Evolutionary conservation across 1,284 basidiomycete genomes (phyloP).

Genomic region (Cryptococcus sp.): DNA sequence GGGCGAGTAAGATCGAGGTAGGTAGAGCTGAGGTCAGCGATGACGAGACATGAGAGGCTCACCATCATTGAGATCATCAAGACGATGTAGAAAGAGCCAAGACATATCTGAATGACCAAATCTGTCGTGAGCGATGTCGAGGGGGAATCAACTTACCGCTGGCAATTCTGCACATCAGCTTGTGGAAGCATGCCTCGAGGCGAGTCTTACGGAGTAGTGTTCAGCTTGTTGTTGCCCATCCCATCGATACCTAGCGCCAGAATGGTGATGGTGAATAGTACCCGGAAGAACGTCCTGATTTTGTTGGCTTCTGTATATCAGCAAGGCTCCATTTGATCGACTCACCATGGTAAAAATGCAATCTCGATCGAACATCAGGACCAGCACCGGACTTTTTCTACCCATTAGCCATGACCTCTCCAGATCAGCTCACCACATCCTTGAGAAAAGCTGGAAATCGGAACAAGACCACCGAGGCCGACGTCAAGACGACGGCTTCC

Average conservation of each 20-base stretch:
- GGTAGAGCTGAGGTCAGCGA: neutral
- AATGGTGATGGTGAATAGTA: slow-evolving; percentile 17
- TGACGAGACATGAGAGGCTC: neutral
- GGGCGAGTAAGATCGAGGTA: slow-evolving; percentile 10
- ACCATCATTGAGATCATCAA: slow-evolving; percentile 20
- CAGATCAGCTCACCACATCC: slow-evolving; percentile 24
- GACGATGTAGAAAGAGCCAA: slow-evolving; percentile 22
- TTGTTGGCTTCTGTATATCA: slow-evolving; percentile 24
- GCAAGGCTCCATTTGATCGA: neutral
- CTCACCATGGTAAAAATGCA: slow-evolving; percentile 30
- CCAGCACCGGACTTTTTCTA: slow-evolving; percentile 32
- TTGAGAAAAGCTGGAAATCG: slow-evolving; percentile 26
- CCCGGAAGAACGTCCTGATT: slow-evolving; percentile 28
- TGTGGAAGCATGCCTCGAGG: too few species aligned
- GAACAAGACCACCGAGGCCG: slow-evolving; percentile 21
- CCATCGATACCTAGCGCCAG: slow-evolving; percentile 26
- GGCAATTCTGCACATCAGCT: neutral
- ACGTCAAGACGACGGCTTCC: slow-evolving; percentile 13
- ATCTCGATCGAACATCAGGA: slow-evolving; percentile 27
- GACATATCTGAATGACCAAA: slow-evolving; percentile 8
- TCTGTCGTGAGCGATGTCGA: too few species aligned
- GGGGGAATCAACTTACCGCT: slow-evolving; percentile 13
- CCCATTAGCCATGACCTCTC: neutral
- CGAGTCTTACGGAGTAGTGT: neutral
- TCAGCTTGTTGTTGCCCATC: neutral